Evolutionary conservation across 495 filamentous ascomycete genomes (phyloP).

Genomic region (Penicillium atrosanguineum): DNA sequence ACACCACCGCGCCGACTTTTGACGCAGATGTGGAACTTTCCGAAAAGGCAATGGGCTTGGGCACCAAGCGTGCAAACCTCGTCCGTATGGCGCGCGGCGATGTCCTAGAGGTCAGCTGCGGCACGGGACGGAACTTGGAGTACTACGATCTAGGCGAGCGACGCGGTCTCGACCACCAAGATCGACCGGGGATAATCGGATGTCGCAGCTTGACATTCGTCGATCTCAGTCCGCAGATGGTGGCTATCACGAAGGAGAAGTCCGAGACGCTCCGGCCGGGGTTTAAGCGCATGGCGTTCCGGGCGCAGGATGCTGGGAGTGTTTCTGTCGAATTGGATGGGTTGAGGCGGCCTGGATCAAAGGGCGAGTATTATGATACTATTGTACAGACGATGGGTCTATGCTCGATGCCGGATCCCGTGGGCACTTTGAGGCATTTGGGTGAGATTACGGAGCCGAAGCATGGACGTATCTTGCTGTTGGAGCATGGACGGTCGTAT

Average conservation of each 20-base stretch:
- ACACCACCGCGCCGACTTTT: conserved; percentile 56
- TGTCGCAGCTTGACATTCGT: conserved; percentile 57
- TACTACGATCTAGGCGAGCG: conserved; percentile 69
- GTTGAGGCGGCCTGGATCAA: not conserved
- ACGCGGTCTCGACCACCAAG: conserved; percentile 63
- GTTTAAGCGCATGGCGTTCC: conserved; percentile 44
- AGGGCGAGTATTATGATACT: conserved; percentile 65
- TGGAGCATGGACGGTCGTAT: conserved; percentile 86
- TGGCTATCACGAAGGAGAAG: conserved; percentile 58
- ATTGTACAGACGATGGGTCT: conserved; percentile 91
- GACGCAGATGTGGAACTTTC: conserved; percentile 62
- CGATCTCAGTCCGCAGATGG: conserved; percentile 64
- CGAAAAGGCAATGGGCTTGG: conserved; percentile 66
- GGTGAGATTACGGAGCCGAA: conserved; percentile 40
- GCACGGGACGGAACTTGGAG: conserved; percentile 82
- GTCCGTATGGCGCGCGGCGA: conserved; percentile 64
- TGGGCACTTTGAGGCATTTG: conserved; percentile 57
- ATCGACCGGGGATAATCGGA: conserved; percentile 34
- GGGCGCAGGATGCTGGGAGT: conserved; percentile 36
- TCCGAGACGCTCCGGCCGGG: conserved; percentile 49
- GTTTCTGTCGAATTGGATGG: conserved; percentile 12
- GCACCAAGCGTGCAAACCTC: conserved; percentile 58
- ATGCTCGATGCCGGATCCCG: conserved; percentile 79
- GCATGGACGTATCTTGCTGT: conserved; percentile 71
- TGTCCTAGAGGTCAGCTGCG: conserved; percentile 85